Percentiles rank a stretch among this genome's conserved stretches.
phyloP scores from a whole-genome alignment of 1,284 basidiomycete species.

The Trametes polyzona region DNA sequence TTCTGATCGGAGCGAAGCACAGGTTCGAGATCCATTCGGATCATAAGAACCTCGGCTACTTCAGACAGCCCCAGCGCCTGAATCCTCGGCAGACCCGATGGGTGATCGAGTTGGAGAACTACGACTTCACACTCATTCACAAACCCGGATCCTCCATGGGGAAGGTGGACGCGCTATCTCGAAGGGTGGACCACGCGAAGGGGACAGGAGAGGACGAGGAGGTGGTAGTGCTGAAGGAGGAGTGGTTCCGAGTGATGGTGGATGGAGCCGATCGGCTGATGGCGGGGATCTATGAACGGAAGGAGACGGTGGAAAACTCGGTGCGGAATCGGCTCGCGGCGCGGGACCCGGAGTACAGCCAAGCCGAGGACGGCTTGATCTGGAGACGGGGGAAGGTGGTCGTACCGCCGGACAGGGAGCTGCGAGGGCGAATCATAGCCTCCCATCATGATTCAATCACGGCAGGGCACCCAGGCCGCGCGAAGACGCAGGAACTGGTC shows the following conservation, averaged over 20 bases:
- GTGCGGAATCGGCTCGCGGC: not conserved
- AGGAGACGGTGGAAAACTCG: not conserved
- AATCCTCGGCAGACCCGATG: conserved; percentile 46
- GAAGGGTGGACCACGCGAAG: conserved; percentile 39
- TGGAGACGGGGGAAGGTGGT: conserved; percentile 13
- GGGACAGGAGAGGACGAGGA: conserved; percentile 38
- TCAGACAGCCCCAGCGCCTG: conserved; percentile 39
- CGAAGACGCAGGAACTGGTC: conserved; percentile 9
- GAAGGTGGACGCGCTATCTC: conserved; percentile 45
- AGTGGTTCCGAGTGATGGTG: not conserved
- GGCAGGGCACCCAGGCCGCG: conserved; percentile 4
- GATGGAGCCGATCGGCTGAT: not conserved
- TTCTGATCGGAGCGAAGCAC: conserved; percentile 27
- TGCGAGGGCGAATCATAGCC: conserved; percentile 7
- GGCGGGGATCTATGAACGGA: not conserved
- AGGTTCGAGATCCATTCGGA: conserved; percentile 37
- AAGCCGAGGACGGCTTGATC: conserved; percentile 16
- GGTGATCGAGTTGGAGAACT: conserved; percentile 40
- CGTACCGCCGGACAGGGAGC: not conserved
- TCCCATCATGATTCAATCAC: conserved; percentile 10
- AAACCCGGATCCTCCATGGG: conserved; percentile 39
- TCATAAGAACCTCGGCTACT: conserved; percentile 50
- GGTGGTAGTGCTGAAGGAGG: conserved; percentile 29
- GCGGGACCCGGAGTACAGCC: not conserved
- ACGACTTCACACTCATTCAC: conserved; percentile 43